Evolutionary conservation across 768 basidiomycete genomes (phyloP).

Genomic region (Auriscalpium microsporum): DNA sequence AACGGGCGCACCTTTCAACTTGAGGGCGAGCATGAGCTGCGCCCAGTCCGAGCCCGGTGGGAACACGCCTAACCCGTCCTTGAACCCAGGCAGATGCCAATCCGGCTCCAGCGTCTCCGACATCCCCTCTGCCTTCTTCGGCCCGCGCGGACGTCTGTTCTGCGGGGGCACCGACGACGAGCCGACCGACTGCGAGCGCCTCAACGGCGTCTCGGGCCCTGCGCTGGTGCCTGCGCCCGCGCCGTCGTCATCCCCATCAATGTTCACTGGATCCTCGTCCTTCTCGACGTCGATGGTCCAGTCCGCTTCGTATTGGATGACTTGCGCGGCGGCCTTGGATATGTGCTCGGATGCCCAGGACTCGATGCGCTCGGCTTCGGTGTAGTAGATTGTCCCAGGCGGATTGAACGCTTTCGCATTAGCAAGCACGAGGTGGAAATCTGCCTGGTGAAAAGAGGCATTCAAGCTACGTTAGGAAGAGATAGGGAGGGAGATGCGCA

Average conservation of each 20-base stretch:
- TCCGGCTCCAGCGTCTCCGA: constrained; percentile 54
- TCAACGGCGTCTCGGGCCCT: constrained; percentile 19
- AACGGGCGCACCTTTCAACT: constrained; percentile 52
- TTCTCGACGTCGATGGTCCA: constrained; percentile 76
- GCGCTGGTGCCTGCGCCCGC: constrained; percentile 5
- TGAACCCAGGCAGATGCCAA: constrained; percentile 66
- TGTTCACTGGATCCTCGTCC: constrained; percentile 20
- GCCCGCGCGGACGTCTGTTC: constrained; percentile 30
- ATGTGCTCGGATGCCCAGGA: constrained; percentile 68
- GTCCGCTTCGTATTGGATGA: constrained; percentile 76
- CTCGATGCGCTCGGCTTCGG: constrained; percentile 67
- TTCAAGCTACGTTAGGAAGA: background rate
- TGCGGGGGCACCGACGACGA: constrained; percentile 8
- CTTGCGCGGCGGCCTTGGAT: constrained; percentile 56
- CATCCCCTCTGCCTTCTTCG: constrained; percentile 28
- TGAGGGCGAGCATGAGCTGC: constrained; percentile 62
- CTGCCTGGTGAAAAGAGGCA: constrained; percentile 21
- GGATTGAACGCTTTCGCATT: constrained; percentile 77
- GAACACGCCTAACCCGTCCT: constrained; percentile 68
- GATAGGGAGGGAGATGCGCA: constrained; percentile 25
- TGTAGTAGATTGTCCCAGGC: constrained; percentile 62
- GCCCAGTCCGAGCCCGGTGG: constrained; percentile 66
- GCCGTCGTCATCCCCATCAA: constrained; percentile 33
- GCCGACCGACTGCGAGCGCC: constrained; percentile 21
- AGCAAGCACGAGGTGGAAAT: constrained; percentile 61